These are phyloP conservation scores for Agaricus subrufescens DNA, from an alignment of 768 basidiomycete genomes.

Conservation along the genomic window DNA sequence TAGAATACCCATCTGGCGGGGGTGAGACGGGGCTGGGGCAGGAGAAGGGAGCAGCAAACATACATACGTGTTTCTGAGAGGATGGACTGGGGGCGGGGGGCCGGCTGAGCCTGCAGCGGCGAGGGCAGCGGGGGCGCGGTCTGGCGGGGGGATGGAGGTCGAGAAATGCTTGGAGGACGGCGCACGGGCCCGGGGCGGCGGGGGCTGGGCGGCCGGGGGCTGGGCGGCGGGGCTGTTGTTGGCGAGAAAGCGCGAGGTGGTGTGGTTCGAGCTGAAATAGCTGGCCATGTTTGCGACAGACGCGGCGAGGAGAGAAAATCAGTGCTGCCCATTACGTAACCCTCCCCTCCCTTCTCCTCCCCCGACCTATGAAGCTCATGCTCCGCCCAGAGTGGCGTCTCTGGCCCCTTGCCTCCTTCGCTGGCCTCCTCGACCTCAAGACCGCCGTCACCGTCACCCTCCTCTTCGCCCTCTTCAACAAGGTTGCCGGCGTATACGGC, in stretches of 20 bases:
- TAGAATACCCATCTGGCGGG: constrained; percentile 79
- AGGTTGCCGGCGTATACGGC: constrained; percentile 96
- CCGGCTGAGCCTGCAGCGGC: constrained; percentile 26
- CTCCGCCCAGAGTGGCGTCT: constrained; percentile 81
- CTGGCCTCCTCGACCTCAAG: constrained; percentile 89
- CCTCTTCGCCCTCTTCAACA: constrained; percentile 93
- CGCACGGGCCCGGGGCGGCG: constrained; percentile 36
- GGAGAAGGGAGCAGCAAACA: constrained; percentile 31
- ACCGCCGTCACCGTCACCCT: constrained; percentile 86
- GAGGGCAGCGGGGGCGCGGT: constrained; percentile 21
- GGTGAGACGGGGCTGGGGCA: neutral
- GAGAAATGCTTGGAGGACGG: constrained; percentile 73
- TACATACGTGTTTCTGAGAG: constrained; percentile 87
- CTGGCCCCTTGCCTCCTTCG: constrained; percentile 78
- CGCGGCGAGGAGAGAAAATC: constrained; percentile 14
- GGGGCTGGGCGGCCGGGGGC: constrained; percentile 12
- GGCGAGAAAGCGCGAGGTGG: constrained; percentile 65
- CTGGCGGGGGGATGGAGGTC: constrained; percentile 22
- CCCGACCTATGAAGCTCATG: constrained; percentile 64
- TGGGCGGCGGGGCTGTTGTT: constrained; percentile 31
- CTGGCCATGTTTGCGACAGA: constrained; percentile 26
- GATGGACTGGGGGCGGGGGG: constrained; percentile 48
- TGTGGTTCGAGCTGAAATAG: constrained; percentile 83
- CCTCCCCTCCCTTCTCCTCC: neutral
- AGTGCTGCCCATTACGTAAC: neutral